Percentiles rank a stretch among this genome's conserved stretches.
These are phyloP conservation scores for Clathrospora elynae DNA, from an alignment of 2,329 filamentous ascomycete genomes.

Conservation along the genomic window DNA sequence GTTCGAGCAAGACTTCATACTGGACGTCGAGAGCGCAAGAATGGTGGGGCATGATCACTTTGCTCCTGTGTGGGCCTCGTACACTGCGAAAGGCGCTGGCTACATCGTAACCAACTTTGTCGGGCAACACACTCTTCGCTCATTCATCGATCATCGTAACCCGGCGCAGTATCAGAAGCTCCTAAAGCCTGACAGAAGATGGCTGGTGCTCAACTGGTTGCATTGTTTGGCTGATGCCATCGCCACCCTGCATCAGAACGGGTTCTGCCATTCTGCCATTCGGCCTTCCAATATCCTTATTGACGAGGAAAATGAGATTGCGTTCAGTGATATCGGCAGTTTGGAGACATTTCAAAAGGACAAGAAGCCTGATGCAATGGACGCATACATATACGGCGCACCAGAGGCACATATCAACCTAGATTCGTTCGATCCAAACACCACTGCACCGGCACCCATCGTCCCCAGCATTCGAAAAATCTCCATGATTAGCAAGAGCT, in stretches of 20 bases:
- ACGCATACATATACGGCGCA: conserved; percentile 73
- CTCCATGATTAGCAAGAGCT: conserved; percentile 45
- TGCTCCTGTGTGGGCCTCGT: conserved; percentile 72
- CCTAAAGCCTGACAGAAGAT: conserved; percentile 63
- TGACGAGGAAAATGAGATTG: conserved; percentile 67
- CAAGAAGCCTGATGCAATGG: conserved; percentile 65
- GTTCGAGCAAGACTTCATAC: conserved; percentile 59
- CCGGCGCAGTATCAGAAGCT: conserved; percentile 67
- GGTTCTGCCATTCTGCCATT: conserved; percentile 70
- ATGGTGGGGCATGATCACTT: conserved; percentile 70
- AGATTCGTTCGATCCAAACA: conserved; percentile 21
- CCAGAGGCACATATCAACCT: conserved; percentile 60
- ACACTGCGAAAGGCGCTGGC: conserved; percentile 66
- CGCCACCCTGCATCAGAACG: conserved; percentile 68
- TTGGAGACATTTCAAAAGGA: conserved; percentile 57
- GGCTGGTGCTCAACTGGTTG: conserved; percentile 72
- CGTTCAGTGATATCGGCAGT: conserved; percentile 66
- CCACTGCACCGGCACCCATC: conserved; percentile 17
- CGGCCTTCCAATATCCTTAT: conserved; percentile 73
- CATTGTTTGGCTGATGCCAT: conserved; percentile 73
- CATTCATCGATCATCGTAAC: conserved; percentile 66
- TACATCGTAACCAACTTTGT: conserved; percentile 71
- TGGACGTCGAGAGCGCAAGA: conserved; percentile 64
- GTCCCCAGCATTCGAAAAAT: conserved; percentile 30
- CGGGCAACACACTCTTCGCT: conserved; percentile 68